Base-by-base conservation (phyloP, 176 grass and related monocot species). In the Dendrocalamus sinicus region DNA sequence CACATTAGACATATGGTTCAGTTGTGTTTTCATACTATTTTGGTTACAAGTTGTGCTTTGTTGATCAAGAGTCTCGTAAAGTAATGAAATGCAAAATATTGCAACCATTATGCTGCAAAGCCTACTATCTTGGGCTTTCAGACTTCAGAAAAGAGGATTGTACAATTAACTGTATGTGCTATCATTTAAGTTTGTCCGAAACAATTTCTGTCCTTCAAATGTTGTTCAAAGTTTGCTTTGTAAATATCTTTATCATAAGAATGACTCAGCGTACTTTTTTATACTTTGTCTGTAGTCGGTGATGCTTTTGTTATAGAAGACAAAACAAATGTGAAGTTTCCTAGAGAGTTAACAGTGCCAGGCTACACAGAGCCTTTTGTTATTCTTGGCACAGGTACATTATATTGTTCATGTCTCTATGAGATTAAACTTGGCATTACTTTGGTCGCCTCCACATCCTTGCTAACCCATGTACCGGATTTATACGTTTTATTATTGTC, bases 381-480 rank as follows among this genome's bases (percentile, higher is more conserved):
- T 87, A 72, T 94, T 72, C 86, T 97, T 47, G 94, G 94, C 50
- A 91, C 88, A 94, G 92, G 94, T 97, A 89, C 22, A 81, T 75
- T 67, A 58, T 19, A 14, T 53, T 73, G 46, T 28, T 39, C 35
- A 0, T 66, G 39, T 73, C 59, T 19, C 28, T 73, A 55, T 26
- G 19, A 73, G 51, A 78, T 44, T 77, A 83, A 53, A 70, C 41
- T 60, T 23, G 2, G 1, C 68, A 62, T 51, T 70, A 12, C 10
- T 53, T 74, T 22, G 7, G 62, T 50, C 46, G 54, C 3, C 10
- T 44, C 32, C n/a, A 32, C n/a, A 30, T 81, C 57, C 28, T 84
- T 40, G 71, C 19, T 65, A 64, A 54, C 10, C 37, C 19, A 60
- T 26, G 22, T 54, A 70, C 48, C 65, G 7, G 11, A 24, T 44